Evolutionary conservation across 257 asterid genomes (phyloP).

Genomic region (Ilex asprella): DNA sequence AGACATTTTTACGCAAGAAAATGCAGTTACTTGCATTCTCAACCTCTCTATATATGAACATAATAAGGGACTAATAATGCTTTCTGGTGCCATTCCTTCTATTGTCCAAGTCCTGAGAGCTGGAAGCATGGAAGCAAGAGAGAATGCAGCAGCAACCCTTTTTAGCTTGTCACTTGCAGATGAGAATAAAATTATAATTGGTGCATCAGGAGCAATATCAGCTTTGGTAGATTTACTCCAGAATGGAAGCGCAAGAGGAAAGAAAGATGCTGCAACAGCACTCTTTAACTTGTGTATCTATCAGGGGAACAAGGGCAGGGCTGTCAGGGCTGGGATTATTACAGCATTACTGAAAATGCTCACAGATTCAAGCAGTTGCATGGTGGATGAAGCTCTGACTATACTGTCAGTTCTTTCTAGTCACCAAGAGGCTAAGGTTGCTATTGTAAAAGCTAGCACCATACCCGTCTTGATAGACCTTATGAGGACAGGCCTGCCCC

Average conservation of each 20-base stretch:
- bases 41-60: constrained; percentile 77
- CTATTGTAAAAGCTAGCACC: constrained; percentile 62
- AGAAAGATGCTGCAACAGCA: constrained; percentile 92
- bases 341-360: constrained; percentile 64
- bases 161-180: constrained; percentile 80
- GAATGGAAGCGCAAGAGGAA: constrained; percentile 70
- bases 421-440: constrained; percentile 76
- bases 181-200: constrained; percentile 80
- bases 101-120: constrained; percentile 83
- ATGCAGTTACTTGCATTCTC: constrained; percentile 76
- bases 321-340: constrained; percentile 78
- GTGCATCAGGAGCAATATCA: constrained; percentile 88
- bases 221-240: constrained; percentile 78
- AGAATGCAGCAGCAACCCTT: constrained; percentile 90
- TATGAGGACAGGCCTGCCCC: constrained; percentile 59
- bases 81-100: constrained; percentile 82
- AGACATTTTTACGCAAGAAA: constrained; percentile 63
- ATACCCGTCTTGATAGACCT: constrained; percentile 74
- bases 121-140: constrained; percentile 87
- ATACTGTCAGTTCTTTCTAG: constrained; percentile 79
- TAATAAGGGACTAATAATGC: constrained; percentile 80
- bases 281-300: constrained; percentile 81
- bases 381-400: constrained; percentile 89
- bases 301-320: constrained; percentile 89
- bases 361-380: constrained; percentile 51